Percentiles rank a stretch among this genome's conserved stretches.
phyloP scores from a whole-genome alignment of 139 green algal genomes.

The Chlamydomonas sp. region DNA sequence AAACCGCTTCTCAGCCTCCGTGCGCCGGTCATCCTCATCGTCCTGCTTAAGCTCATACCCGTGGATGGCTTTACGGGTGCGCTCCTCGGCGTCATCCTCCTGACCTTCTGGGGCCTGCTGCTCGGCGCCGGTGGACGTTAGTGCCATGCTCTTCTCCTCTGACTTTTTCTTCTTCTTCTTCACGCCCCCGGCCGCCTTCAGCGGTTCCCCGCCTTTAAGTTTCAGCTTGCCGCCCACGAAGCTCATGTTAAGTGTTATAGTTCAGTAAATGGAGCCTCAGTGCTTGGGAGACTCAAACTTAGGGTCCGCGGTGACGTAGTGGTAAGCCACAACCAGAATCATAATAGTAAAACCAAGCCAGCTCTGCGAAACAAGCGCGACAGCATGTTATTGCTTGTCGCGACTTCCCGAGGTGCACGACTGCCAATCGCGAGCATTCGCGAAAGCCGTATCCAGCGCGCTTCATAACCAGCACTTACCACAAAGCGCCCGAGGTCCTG shows the following conservation, averaged over 20 bases:
- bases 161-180: constrained; percentile 88
- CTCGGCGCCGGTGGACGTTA: constrained; percentile 8
- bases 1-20: constrained; percentile 80
- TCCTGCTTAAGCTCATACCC: constrained; percentile 54
- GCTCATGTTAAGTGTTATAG: constrained; percentile 45
- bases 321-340: constrained; percentile 79
- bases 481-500: constrained; percentile 68
- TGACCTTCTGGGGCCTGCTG: constrained; percentile 1
- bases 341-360: constrained; percentile 79
- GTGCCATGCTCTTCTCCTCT: constrained; percentile 32
- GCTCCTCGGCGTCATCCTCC: constrained; percentile 2
- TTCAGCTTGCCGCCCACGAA: constrained; percentile 90
- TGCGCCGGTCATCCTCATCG: constrained; percentile 73
- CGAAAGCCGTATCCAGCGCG: background rate
- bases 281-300: constrained; percentile 41
- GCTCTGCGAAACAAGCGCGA: constrained; percentile 58
- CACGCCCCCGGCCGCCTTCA: constrained; percentile 59
- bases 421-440: background rate
- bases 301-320: constrained; percentile 68
- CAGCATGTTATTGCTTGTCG: background rate
- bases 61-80: constrained; percentile 42
- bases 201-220: constrained; percentile 80
- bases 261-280: background rate
- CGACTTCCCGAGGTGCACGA: background rate
- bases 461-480: constrained; percentile 37